phyloP scores from a whole-genome alignment of 306 rosid genomes.

The Glycyrrhiza uralensis region DNA sequence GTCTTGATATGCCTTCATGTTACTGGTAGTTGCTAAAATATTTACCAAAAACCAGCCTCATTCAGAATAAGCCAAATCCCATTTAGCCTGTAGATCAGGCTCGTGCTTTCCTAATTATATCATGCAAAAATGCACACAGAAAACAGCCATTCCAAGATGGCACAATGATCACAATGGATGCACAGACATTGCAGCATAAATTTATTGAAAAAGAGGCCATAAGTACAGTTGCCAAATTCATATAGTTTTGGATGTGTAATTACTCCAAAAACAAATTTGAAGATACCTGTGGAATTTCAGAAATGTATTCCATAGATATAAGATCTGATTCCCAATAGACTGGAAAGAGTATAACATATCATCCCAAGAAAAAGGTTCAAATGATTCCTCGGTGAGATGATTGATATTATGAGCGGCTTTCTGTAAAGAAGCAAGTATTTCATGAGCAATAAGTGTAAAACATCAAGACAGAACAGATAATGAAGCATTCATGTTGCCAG shows the following conservation, averaged over 20 bases:
- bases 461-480: constrained; percentile 24
- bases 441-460: constrained; percentile 9
- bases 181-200: not conserved
- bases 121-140: not conserved
- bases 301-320: constrained; percentile 73
- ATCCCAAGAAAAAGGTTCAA: constrained; percentile 41
- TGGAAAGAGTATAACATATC: constrained; percentile 45
- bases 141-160: not conserved
- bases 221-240: not conserved
- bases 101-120: not conserved
- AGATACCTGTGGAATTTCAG: constrained; percentile 74
- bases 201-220: not conserved
- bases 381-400: constrained; percentile 33
- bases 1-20: not conserved
- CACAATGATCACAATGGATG: constrained; percentile 12
- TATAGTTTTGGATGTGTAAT: constrained; percentile 9
- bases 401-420: constrained; percentile 25
- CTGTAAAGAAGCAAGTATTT: constrained; percentile 31
- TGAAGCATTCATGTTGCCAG: constrained; percentile 17
- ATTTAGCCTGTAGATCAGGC: not conserved
- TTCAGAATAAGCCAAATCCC: not conserved
- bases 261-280: constrained; percentile 3
- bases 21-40: not conserved
- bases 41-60: constrained; percentile 6
- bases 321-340: constrained; percentile 61